Percentiles rank a stretch among this genome's conserved stretches.
phyloP scores from a whole-genome alignment of 768 basidiomycete species.

The Termitomyces sp. region DNA sequence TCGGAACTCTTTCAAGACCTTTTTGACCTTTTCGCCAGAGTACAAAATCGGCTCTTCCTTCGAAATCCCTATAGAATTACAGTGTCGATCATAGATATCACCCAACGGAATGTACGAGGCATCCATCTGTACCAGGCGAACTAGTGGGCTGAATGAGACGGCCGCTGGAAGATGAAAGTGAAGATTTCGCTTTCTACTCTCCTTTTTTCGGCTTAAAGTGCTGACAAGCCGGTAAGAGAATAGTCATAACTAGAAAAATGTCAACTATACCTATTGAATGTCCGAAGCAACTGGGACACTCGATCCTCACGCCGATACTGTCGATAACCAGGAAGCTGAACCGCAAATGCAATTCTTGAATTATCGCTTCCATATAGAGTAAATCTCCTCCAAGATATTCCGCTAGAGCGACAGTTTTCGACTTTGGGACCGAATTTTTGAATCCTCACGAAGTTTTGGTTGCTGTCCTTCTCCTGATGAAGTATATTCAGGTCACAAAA shows the following conservation, averaged over 20 bases:
- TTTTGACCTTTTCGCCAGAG: constrained; percentile 79
- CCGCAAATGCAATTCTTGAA: constrained; percentile 82
- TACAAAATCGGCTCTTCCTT: constrained; percentile 86
- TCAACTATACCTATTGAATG: constrained; percentile 74
- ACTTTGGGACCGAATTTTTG: constrained; percentile 87
- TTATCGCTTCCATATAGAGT: constrained; percentile 89
- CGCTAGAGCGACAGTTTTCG: constrained; percentile 84
- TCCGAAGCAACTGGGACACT: constrained; percentile 88
- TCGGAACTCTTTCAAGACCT: constrained; percentile 56
- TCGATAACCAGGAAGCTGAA: constrained; percentile 82
- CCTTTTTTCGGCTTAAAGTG: constrained; percentile 81
- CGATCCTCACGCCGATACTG: constrained; percentile 90
- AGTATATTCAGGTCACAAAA: constrained; percentile 3
- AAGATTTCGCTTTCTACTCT: constrained; percentile 87
- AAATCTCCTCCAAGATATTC: constrained; percentile 85
- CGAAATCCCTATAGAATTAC: constrained; percentile 64
- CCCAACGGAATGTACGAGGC: constrained; percentile 86
- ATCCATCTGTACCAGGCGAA: constrained; percentile 88
- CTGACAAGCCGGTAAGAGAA: constrained; percentile 32
- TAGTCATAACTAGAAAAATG: neutral
- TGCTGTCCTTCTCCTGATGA: constrained; percentile 85
- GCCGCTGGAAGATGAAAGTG: constrained; percentile 88
- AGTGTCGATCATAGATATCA: constrained; percentile 92
- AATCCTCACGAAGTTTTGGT: constrained; percentile 86
- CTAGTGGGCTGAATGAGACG: constrained; percentile 74